A percentile compares a stretch with the other conserved stretches of the same genome.
phyloP scores from a whole-genome alignment of 345 rosid genomes.

The Rhodamnia rubescens region DNA sequence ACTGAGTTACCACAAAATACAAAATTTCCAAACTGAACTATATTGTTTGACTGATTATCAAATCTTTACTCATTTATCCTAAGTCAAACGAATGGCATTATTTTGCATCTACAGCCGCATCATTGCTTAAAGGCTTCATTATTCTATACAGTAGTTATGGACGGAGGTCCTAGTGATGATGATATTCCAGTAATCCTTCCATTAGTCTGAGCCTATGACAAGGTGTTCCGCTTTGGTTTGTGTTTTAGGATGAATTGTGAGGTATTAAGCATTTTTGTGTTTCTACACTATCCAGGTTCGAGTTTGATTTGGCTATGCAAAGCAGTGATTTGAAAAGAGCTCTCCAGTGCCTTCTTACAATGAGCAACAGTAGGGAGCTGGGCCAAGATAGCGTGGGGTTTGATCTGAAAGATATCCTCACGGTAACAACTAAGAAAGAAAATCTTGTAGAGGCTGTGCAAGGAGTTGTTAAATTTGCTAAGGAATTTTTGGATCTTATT shows the following conservation, averaged over 20 bases:
- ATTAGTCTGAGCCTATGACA: background rate
- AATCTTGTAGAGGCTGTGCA: constrained; percentile 88
- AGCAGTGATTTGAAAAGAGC: constrained; percentile 98
- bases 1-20: background rate
- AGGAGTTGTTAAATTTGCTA: constrained; percentile 84
- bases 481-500: constrained; percentile 91
- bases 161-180: background rate
- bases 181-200: background rate
- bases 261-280: background rate
- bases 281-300: constrained; percentile 48
- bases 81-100: background rate
- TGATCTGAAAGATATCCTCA: constrained; percentile 80
- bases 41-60: background rate
- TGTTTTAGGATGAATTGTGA: background rate
- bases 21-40: background rate
- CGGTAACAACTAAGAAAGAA: constrained; percentile 73
- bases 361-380: constrained; percentile 93
- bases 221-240: background rate
- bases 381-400: constrained; percentile 73
- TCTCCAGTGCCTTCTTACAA: constrained; percentile 88
- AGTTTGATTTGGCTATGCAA: constrained; percentile 97
- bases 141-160: background rate
- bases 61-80: background rate
- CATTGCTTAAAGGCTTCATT: background rate
- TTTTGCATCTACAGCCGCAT: background rate